Base-by-base conservation (phyloP, 768 basidiomycete species). In the Collybia sordida region DNA sequence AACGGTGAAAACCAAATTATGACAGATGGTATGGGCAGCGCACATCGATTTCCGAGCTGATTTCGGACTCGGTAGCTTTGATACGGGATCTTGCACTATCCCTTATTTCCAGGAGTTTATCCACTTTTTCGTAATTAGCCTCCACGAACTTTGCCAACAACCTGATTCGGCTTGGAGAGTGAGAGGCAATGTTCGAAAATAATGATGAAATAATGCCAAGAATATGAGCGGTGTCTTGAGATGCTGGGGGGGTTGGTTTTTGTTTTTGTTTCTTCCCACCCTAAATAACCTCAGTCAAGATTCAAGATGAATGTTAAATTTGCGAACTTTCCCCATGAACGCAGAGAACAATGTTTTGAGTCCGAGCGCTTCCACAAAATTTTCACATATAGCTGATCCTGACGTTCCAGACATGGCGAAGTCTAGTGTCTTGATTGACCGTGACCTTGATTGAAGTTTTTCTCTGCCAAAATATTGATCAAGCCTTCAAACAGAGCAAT, bases 71-170 rank as follows among this genome's bases (percentile, higher is more conserved):
- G 2, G 82, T 77, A 5, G 59, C 68, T 46, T 69, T 78, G 40
- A 98, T 70, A 11, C 90, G 76, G 7, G 67, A 70, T 34, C 77
- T 74, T 2, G 90, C 83, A 34, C 72, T 75, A 51, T 94, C 92
- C 42, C 95, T 74, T 56, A 93, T 81, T 60, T 98, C 96, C 21
- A 97, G 70, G 24, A 99, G 72, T 59, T 95, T 91, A 65, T 98
- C 97, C 6, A 91, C 83, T 65, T 99, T 98, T 64, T 95, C 93
- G 61, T 97, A 99, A 45, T 88, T 82, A 22, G 71, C 78, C 66
- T 98, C 96, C 12, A 97, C 93, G 58, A 98, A 99, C 68, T 99
- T 99, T 5, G 92, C 76, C 14, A 99, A 72, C 15, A 98, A 71
- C 11, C 97, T 85, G 46, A 90, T 82, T 15, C 92, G 84, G 23